A percentile compares a stretch with the other conserved stretches of the same genome.
These are phyloP conservation scores for Dendrostoma leiphaemia DNA, from an alignment of 2,329 filamentous ascomycete species.

Conservation along the genomic window DNA sequence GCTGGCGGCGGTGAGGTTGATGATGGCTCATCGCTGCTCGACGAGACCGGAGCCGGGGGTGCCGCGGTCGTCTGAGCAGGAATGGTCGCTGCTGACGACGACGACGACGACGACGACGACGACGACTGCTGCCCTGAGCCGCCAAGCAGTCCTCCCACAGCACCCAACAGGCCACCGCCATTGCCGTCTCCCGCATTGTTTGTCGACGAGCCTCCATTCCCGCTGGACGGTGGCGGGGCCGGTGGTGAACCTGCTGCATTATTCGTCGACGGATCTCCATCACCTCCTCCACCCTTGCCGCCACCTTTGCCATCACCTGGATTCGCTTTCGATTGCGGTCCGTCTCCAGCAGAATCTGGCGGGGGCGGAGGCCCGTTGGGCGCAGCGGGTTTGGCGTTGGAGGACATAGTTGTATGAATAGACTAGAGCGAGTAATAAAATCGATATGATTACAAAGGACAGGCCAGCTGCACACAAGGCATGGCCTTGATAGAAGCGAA, in stretches of 20 bases:
- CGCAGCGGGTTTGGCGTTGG: not conserved
- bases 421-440: too few relatives aligned
- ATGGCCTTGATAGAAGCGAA: not conserved
- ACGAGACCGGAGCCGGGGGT: not conserved
- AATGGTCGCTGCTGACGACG: not conserved
- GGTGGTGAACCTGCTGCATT: too few relatives aligned
- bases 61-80: not conserved
- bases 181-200: not conserved
- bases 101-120: not conserved
- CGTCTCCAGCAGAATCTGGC: not conserved
- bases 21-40: not conserved
- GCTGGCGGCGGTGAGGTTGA: not conserved
- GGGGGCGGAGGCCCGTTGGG: not conserved
- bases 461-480: slow-evolving; percentile 12
- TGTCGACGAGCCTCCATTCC: not conserved
- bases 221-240: too few relatives aligned
- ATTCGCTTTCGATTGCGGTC: too few relatives aligned
- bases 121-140: not conserved
- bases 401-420: not conserved
- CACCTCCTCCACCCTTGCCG: too few relatives aligned
- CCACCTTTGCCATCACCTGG: too few relatives aligned
- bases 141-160: not conserved
- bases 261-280: too few relatives aligned
- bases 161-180: slow-evolving; percentile 12
- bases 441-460: not conserved